A percentile compares a stretch with the other conserved stretches of the same genome.
phyloP scores from a whole-genome alignment of 305 asterid species.

The Euphrasia arctica region DNA sequence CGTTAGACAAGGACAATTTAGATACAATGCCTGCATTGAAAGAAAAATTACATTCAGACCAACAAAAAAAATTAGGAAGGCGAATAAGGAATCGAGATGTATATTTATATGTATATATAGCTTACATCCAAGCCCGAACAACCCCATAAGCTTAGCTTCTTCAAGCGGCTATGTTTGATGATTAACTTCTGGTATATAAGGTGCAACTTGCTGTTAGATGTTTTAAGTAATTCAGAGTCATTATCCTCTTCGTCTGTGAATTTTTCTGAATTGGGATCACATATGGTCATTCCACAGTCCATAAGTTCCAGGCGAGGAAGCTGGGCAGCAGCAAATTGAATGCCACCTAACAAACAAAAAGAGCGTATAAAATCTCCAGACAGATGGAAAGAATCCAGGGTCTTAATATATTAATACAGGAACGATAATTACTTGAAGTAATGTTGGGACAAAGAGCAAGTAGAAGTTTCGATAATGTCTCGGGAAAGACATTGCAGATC shows the following conservation, averaged over 20 bases:
- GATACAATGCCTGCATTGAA: conserved; percentile 66
- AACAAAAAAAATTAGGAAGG: conserved; percentile 1
- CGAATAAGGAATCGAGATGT: not conserved
- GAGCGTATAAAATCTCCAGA: not conserved
- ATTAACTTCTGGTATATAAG: conserved; percentile 81
- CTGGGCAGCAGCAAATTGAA: conserved; percentile 94
- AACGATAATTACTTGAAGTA: conserved; percentile 70
- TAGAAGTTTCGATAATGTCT: conserved; percentile 71
- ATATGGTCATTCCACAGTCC: conserved; percentile 96
- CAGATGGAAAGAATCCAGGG: conserved; percentile 1
- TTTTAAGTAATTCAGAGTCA: conserved; percentile 37
- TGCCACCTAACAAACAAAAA: conserved; percentile 61
- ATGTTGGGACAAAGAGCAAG: conserved; percentile 92
- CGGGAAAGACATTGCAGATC: conserved; percentile 91
- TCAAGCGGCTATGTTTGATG: conserved; percentile 79
- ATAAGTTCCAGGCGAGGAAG: conserved; percentile 75
- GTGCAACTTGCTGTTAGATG: conserved; percentile 58
- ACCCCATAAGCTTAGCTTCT: conserved; percentile 97
- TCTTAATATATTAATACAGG: conserved; percentile 13
- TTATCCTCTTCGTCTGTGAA: conserved; percentile 35
- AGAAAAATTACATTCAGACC: conserved; percentile 25
- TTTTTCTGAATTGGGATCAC: conserved; percentile 52
- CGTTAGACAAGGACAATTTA: conserved; percentile 76
- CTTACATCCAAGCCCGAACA: conserved; percentile 97
- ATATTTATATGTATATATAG: conserved; percentile 5